Evolutionary conservation across 441 rosid genomes (phyloP).

Genomic region (Croton setiger): DNA sequence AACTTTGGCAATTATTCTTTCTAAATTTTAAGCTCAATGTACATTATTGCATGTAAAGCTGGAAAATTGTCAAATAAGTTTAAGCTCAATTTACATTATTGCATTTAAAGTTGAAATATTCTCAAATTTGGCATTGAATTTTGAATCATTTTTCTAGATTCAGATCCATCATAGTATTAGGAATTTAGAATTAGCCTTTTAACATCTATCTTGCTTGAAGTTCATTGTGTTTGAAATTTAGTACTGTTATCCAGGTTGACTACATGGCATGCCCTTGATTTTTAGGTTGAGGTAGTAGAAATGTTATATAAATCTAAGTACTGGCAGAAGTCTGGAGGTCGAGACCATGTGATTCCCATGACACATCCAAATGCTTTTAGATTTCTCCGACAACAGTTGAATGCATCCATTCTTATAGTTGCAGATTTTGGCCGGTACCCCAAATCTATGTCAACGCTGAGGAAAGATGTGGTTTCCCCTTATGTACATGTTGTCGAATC

Average conservation of each 20-base stretch:
- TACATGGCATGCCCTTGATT: constrained; percentile 22
- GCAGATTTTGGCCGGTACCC: constrained; percentile 91
- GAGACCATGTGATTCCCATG: constrained; percentile 94
- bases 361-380: constrained; percentile 99
- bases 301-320: constrained; percentile 59
- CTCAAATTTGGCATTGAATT: too few relatives aligned
- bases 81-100: too few relatives aligned
- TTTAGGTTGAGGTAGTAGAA: constrained; percentile 71
- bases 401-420: constrained; percentile 82
- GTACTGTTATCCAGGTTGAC: constrained; percentile 14
- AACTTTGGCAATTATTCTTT: too few relatives aligned
- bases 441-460: constrained; percentile 58
- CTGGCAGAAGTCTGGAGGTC: constrained; percentile 94
- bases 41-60: too few relatives aligned
- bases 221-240: constrained; percentile 1
- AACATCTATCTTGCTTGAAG: not conserved
- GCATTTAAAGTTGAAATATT: too few relatives aligned
- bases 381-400: constrained; percentile 76
- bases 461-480: constrained; percentile 89
- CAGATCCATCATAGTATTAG: too few relatives aligned
- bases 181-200: not conserved
- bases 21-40: too few relatives aligned
- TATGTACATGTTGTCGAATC: constrained; percentile 92
- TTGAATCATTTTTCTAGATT: too few relatives aligned
- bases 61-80: too few relatives aligned